Percentiles rank a stretch among this genome's conserved stretches.
These are phyloP conservation scores for Paspalum notatum DNA, from an alignment of 176 grass and related monocot genomes.

Conservation along the genomic window DNA sequence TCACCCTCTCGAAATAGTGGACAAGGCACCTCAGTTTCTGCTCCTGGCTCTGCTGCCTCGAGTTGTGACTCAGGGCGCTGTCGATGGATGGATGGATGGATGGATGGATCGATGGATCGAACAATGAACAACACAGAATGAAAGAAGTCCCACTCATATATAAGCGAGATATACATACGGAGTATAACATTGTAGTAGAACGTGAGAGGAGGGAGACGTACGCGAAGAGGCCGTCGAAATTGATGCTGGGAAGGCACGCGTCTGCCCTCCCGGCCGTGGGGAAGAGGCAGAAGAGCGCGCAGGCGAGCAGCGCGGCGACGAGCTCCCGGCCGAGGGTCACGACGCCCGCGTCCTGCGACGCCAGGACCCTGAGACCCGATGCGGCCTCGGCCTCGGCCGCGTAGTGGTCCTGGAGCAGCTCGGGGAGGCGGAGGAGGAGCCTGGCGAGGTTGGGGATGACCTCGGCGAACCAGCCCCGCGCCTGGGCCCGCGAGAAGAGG, in stretches of 20 bases:
- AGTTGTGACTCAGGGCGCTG: slow-evolving; percentile 52
- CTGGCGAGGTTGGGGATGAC: slow-evolving; percentile 66
- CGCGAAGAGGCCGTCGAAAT: slow-evolving; percentile 81
- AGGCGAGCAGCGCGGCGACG: slow-evolving; percentile 73
- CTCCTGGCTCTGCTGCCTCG: slow-evolving; percentile 67
- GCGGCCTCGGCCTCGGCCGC: slow-evolving; percentile 33
- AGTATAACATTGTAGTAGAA: neutral
- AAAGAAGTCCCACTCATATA: no score
- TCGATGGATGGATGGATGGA: no score
- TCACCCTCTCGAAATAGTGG: slow-evolving; percentile 94
- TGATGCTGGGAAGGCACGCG: slow-evolving; percentile 64
- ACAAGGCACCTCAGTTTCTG: slow-evolving; percentile 82
- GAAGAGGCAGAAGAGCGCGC: slow-evolving; percentile 88
- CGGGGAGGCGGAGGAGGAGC: slow-evolving; percentile 68
- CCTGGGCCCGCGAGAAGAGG: slow-evolving; percentile 52
- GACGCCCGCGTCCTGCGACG: slow-evolving; percentile 53
- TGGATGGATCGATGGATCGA: neutral
- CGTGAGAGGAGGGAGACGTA: slow-evolving; percentile 43
- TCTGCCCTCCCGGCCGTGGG: slow-evolving; percentile 59
- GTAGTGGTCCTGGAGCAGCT: slow-evolving; percentile 82
- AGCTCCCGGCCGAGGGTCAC: slow-evolving; percentile 80
- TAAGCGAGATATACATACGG: no score
- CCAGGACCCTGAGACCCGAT: slow-evolving; percentile 65
- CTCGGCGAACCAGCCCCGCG: slow-evolving; percentile 78
- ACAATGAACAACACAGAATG: neutral